Conservation (phyloP, 768 basidiomycete genomes). For the Trametes cingulata region DNA sequence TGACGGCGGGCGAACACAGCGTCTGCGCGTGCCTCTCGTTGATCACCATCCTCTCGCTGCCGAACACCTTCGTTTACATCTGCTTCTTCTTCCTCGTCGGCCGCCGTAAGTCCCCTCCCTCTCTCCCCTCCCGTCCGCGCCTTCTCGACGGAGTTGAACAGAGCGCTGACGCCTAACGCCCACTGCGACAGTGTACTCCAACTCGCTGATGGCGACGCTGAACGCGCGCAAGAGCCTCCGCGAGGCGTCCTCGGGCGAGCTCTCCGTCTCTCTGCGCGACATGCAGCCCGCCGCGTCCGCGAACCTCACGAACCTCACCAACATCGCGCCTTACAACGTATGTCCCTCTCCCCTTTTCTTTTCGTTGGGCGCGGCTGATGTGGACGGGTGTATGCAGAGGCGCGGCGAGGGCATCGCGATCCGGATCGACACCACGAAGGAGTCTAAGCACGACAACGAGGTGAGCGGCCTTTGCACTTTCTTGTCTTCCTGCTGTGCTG, state of each 20-base stretch:
- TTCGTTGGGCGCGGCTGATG: too few species aligned
- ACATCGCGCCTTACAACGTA: conserved; percentile 38
- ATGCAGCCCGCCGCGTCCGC: conserved; percentile 11
- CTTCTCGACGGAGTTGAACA: too few species aligned
- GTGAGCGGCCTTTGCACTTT: not conserved
- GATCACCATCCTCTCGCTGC: conserved; percentile 46
- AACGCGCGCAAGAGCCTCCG: conserved; percentile 41
- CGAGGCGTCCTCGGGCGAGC: conserved; percentile 8
- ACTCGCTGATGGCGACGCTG: conserved; percentile 54
- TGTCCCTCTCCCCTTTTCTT: not conserved
- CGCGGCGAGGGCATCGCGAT: conserved; percentile 46
- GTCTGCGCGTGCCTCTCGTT: conserved; percentile 47
- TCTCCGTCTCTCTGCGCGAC: conserved; percentile 19
- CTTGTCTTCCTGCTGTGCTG: not conserved
- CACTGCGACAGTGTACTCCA: conserved; percentile 47
- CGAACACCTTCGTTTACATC: conserved; percentile 54
- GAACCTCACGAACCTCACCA: conserved; percentile 13
- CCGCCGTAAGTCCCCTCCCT: conserved; percentile 38
- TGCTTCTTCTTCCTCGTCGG: conserved; percentile 59
- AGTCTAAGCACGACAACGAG: conserved; percentile 42
- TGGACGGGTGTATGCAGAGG: conserved; percentile 3
- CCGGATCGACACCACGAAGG: conserved; percentile 63
- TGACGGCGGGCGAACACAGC: conserved; percentile 13
- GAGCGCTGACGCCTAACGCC: not conserved
- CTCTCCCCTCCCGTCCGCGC: not conserved